These are phyloP conservation scores for Microdochium bolleyi DNA, from an alignment of 2,329 filamentous ascomycete genomes.

Conservation along the genomic window DNA sequence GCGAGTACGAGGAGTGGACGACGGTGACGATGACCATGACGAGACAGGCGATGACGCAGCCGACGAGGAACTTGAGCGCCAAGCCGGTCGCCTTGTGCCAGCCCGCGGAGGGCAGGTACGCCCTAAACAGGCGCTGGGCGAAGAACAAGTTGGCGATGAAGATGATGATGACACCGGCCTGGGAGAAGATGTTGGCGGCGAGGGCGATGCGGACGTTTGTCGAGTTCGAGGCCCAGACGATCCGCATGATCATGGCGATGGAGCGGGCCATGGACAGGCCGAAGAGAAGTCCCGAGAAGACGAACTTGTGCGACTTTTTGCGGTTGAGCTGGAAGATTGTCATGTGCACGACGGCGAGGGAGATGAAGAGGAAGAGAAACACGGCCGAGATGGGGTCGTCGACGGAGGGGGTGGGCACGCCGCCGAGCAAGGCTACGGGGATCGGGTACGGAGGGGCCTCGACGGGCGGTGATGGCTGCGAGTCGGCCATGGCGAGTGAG, in stretches of 20 bases:
- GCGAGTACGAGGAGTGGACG: constrained; percentile 19
- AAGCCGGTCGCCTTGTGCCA: constrained; percentile 21
- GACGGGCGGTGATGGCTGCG: constrained; percentile 9
- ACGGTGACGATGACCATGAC: constrained; percentile 21
- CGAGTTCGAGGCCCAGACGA: constrained; percentile 21
- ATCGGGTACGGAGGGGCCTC: constrained; percentile 31
- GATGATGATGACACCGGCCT: constrained; percentile 25
- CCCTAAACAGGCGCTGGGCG: constrained; percentile 27
- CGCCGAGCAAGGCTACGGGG: constrained; percentile 42
- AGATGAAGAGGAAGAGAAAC: constrained; percentile 50
- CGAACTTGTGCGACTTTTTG: constrained; percentile 26
- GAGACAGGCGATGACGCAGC: constrained; percentile 15
- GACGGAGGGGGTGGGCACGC: constrained; percentile 43
- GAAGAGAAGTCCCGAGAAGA: constrained; percentile 25
- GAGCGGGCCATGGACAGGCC: constrained; percentile 27
- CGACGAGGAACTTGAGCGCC: constrained; percentile 16
- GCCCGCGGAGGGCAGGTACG: constrained; percentile 24
- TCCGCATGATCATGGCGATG: constrained; percentile 24
- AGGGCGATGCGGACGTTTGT: constrained; percentile 21
- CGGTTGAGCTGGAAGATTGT: constrained; percentile 36
- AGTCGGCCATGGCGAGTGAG: constrained; percentile 1
- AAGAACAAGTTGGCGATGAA: constrained; percentile 30
- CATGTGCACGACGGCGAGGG: constrained; percentile 48
- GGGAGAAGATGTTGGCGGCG: constrained; percentile 24
- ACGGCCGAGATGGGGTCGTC: constrained; percentile 60